Evolutionary conservation across 441 rosid species (phyloP).

Genomic region (Adansonia rubrostipa): DNA sequence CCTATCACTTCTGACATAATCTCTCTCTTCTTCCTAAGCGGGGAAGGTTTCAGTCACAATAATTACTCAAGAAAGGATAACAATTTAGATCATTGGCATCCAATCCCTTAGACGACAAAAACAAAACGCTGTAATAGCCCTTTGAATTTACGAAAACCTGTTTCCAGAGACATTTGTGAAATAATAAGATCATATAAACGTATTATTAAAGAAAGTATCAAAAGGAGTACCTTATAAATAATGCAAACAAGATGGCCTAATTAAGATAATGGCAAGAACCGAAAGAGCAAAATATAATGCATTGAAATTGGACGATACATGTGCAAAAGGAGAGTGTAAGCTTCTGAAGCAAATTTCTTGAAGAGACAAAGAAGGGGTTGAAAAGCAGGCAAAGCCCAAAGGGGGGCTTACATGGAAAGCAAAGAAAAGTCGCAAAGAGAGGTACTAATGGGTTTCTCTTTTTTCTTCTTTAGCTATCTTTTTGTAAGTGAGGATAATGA

Average conservation of each 20-base stretch:
- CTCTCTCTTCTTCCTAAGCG: neutral
- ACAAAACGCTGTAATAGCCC: neutral
- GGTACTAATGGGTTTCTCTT: conserved; percentile 1
- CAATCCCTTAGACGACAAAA: neutral
- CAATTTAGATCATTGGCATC: neutral
- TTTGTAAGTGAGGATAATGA: conserved; percentile 26
- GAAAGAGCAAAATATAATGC: neutral
- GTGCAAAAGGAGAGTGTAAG: conserved; percentile 2
- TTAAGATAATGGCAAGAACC: conserved; percentile 3
- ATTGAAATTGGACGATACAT: neutral
- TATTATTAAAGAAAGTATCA: neutral
- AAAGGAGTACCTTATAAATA: neutral
- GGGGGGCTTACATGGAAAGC: conserved; percentile 9
- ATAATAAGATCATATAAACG: neutral
- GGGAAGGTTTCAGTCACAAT: neutral
- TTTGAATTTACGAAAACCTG: neutral
- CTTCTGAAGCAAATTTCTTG: neutral
- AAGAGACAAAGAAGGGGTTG: conserved; percentile 8
- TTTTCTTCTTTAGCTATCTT: neutral
- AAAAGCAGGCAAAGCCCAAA: neutral
- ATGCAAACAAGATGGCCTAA: neutral
- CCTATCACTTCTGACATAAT: neutral
- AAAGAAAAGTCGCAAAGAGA: neutral
- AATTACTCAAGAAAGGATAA: neutral
- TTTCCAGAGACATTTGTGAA: neutral